A percentile compares a stretch with the other conserved stretches of the same genome.
Evolutionary conservation across 176 grass and related monocot genomes (phyloP).

Genomic region (Elaeis guineensis): DNA sequence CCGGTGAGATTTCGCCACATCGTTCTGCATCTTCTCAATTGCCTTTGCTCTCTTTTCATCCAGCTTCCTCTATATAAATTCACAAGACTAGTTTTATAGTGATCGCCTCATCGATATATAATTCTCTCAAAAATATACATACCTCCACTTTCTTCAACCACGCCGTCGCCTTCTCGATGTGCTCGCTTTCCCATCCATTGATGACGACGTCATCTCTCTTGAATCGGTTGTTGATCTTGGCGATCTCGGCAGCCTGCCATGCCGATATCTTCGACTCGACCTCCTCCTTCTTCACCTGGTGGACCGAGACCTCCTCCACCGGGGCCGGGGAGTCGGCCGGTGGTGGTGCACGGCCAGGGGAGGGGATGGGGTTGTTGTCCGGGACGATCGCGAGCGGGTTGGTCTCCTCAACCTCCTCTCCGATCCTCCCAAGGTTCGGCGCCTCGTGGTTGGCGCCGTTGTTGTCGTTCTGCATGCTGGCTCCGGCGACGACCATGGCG

Average conservation of each 20-base stretch:
- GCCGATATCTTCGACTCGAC: slow-evolving; percentile 54
- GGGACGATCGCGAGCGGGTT: slow-evolving; percentile 52
- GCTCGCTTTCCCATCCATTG: slow-evolving; percentile 54
- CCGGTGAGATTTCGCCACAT: slow-evolving; percentile 30
- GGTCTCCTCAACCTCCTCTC: slow-evolving; percentile 43
- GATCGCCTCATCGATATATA: too few relatives aligned
- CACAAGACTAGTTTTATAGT: too few relatives aligned
- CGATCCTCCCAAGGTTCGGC: slow-evolving; percentile 30
- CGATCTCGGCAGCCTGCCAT: slow-evolving; percentile 50
- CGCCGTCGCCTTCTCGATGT: slow-evolving; percentile 35
- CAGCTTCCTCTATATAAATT: slow-evolving; percentile 36
- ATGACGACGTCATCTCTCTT: slow-evolving; percentile 58
- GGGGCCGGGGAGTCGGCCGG: background rate
- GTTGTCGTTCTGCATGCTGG: slow-evolving; percentile 9
- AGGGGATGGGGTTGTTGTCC: slow-evolving; percentile 21
- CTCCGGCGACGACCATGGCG: slow-evolving; percentile 60
- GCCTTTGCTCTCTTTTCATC: slow-evolving; percentile 59
- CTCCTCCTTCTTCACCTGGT: slow-evolving; percentile 59
- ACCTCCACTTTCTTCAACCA: slow-evolving; percentile 57
- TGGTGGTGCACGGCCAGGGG: background rate
- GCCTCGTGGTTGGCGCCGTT: background rate
- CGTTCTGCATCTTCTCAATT: slow-evolving; percentile 61
- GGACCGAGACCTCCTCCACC: slow-evolving; percentile 22
- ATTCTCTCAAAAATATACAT: too few relatives aligned
- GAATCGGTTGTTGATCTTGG: slow-evolving; percentile 52